Conservation (phyloP, 768 basidiomycete species). For the Leccinum rimulosum region DNA sequence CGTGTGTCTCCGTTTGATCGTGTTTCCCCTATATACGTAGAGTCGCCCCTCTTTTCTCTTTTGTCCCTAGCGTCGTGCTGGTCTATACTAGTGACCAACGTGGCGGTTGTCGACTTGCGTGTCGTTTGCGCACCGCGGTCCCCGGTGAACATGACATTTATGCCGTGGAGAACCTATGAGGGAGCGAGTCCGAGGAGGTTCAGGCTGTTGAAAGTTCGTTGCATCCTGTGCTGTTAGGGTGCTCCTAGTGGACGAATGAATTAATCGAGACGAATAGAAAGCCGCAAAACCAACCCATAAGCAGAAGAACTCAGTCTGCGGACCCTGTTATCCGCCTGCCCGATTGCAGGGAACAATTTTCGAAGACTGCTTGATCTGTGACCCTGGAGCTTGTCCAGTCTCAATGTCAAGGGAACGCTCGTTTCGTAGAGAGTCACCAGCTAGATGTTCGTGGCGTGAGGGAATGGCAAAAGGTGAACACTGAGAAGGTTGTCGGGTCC, state of each 20-base stretch:
- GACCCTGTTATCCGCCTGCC: background rate
- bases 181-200: background rate
- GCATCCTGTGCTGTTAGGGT: background rate
- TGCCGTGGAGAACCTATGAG: background rate
- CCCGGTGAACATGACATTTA: too few species aligned
- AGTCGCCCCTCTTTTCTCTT: too few species aligned
- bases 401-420: background rate
- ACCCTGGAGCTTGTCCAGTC: background rate
- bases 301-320: background rate
- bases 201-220: background rate
- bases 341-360: background rate
- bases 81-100: too few species aligned
- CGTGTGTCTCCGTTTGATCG: too few species aligned
- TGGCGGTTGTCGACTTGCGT: background rate
- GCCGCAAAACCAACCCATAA: slow-evolving; percentile 7
- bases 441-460: background rate
- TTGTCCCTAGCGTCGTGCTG: too few species aligned
- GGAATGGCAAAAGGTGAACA: background rate
- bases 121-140: too few species aligned
- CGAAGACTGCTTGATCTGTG: background rate
- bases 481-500: background rate
- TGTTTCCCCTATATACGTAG: too few species aligned
- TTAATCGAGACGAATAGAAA: slow-evolving; percentile 1
- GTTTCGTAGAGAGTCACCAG: background rate
- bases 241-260: background rate